phyloP scores from a whole-genome alignment of 495 filamentous ascomycete species.

The Penicillium angulare region DNA sequence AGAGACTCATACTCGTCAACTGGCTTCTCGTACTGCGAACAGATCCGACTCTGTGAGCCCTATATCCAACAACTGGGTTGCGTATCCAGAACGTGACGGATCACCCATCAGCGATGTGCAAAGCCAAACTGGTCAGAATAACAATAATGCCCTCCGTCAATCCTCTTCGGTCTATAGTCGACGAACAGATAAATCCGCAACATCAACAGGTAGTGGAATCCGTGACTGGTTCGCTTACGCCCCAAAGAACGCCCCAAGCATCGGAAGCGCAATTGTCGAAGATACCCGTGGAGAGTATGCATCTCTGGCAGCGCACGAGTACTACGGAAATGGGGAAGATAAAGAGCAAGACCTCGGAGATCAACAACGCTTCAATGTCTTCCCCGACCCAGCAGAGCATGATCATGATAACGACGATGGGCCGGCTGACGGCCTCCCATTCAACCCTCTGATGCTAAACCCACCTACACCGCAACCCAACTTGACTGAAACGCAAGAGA shows the following conservation, averaged over 20 bases:
- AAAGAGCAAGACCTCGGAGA: constrained; percentile 41
- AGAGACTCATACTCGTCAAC: constrained; percentile 15
- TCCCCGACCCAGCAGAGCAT: constrained; percentile 48
- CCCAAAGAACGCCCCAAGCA: constrained; percentile 31
- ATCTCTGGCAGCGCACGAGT: constrained; percentile 38
- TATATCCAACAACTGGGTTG: constrained; percentile 59
- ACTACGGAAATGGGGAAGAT: constrained; percentile 38
- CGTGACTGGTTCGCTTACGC: constrained; percentile 40
- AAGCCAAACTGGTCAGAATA: constrained; percentile 24
- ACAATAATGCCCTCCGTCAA: constrained; percentile 32
- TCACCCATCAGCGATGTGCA: constrained; percentile 34
- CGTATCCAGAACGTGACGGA: constrained; percentile 55
- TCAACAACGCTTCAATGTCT: constrained; percentile 35
- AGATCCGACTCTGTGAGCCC: constrained; percentile 38
- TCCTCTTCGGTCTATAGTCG: constrained; percentile 45
- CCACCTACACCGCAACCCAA: constrained; percentile 50
- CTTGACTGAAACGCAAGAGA: constrained; percentile 17
- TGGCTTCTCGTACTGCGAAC: constrained; percentile 26
- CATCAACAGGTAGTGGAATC: constrained; percentile 28
- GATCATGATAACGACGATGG: constrained; percentile 40
- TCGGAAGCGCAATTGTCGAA: constrained; percentile 33
- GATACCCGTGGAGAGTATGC: constrained; percentile 42
- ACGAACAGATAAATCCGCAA: constrained; percentile 35
- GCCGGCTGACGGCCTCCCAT: constrained; percentile 22
- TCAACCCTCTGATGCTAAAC: constrained; percentile 53